A percentile compares a stretch with the other conserved stretches of the same genome.
Evolutionary conservation across 352 stramenopile genomes (phyloP).

Genomic region (Phytophthora pinifolia): DNA sequence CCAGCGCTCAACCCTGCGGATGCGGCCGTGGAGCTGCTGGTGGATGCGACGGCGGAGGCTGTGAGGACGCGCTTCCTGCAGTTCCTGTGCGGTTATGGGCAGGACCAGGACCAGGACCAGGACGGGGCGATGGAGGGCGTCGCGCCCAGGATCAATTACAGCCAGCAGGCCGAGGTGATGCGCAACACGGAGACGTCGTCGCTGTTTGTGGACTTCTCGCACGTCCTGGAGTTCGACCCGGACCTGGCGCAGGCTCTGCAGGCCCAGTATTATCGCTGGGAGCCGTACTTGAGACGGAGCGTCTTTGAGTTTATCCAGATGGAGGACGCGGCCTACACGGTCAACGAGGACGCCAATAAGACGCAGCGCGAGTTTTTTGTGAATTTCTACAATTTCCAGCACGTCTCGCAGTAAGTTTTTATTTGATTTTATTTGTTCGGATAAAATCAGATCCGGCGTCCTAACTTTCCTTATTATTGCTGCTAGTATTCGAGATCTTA

Average conservation of each 20-base stretch:
- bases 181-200: slow-evolving; percentile 86
- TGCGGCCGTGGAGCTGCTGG: slow-evolving; percentile 53
- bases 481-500: slow-evolving; percentile 89
- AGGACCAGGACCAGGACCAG: slow-evolving; percentile 48
- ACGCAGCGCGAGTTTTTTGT: slow-evolving; percentile 85
- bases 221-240: slow-evolving; percentile 81
- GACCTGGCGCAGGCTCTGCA: slow-evolving; percentile 83
- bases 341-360: slow-evolving; percentile 83
- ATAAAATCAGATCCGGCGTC: neutral
- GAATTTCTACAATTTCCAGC: slow-evolving; percentile 90
- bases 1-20: slow-evolving; percentile 39
- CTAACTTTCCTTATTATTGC: slow-evolving; percentile 18
- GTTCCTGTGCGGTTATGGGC: slow-evolving; percentile 77
- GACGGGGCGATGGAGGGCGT: slow-evolving; percentile 13
- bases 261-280: slow-evolving; percentile 86
- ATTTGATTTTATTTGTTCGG: no score
- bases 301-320: slow-evolving; percentile 83
- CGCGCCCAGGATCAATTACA: slow-evolving; percentile 65
- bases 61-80: slow-evolving; percentile 85
- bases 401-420: slow-evolving; percentile 66
- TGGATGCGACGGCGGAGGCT: slow-evolving; percentile 76
- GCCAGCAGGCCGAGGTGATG: slow-evolving; percentile 86
- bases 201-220: slow-evolving; percentile 86
- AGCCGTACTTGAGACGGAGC: slow-evolving; percentile 67
- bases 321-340: slow-evolving; percentile 72